Evolutionary conservation across 805 yeast genomes (phyloP).

Genomic region (Myxozyma geophila): DNA sequence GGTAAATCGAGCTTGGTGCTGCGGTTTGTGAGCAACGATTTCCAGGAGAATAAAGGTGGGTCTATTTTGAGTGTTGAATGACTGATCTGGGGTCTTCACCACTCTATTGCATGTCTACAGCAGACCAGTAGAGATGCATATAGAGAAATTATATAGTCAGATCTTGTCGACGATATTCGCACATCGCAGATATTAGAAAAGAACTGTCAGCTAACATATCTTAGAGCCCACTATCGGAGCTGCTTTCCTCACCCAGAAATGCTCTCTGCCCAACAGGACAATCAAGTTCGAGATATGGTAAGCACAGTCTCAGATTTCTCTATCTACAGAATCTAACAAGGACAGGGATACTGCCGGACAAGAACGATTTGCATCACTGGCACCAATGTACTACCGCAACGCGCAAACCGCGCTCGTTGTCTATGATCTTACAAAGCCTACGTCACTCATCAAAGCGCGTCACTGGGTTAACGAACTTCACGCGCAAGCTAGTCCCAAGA

Average conservation of each 20-base stretch:
- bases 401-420: slow-evolving; percentile 98
- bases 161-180: background rate
- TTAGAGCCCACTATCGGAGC: slow-evolving; percentile 98
- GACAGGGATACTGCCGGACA: slow-evolving; percentile 91
- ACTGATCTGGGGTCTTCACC: background rate
- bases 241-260: slow-evolving; percentile 92
- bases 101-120: background rate
- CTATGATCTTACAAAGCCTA: slow-evolving; percentile 92
- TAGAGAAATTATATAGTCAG: background rate
- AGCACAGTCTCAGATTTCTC: slow-evolving; percentile 27
- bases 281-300: slow-evolving; percentile 89
- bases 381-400: slow-evolving; percentile 96
- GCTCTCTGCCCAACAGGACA: slow-evolving; percentile 81
- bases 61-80: background rate
- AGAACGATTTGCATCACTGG: slow-evolving; percentile 92
- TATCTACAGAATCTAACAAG: background rate
- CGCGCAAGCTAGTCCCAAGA: slow-evolving; percentile 91
- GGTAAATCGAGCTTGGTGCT: slow-evolving; percentile 93
- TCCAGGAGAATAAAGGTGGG: slow-evolving; percentile 82
- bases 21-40: slow-evolving; percentile 91
- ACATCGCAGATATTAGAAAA: background rate
- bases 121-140: background rate
- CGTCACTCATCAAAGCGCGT: slow-evolving; percentile 94
- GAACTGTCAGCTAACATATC: background rate
- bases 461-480: slow-evolving; percentile 97